phyloP scores from a whole-genome alignment of 192 early-diverging fungal species.

The Powellomyces hirtus region DNA sequence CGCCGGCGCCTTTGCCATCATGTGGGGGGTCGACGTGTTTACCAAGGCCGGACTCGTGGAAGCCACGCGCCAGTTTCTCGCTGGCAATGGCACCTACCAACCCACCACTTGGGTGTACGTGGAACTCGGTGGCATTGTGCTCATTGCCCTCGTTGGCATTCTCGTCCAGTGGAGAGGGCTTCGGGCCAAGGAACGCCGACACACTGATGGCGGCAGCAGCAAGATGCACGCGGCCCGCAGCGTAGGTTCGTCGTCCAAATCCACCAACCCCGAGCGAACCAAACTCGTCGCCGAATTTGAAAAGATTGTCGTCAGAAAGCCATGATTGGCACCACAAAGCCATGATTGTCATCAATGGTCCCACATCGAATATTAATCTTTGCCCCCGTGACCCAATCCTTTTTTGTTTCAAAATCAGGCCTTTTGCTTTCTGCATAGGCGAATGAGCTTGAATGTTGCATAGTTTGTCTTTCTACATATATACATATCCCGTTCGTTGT shows the following conservation, averaged over 20 bases:
- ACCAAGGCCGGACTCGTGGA: conserved; percentile 70
- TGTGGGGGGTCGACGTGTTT: conserved; percentile 81
- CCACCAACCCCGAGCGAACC: not conserved
- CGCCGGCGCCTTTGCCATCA: conserved; percentile 76
- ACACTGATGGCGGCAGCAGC: not conserved
- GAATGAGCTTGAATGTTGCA: too few species aligned
- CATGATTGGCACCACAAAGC: too few species aligned
- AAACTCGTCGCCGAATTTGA: conserved; percentile 7
- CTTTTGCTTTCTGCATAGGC: too few species aligned
- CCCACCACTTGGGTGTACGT: conserved; percentile 55
- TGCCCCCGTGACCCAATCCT: too few species aligned
- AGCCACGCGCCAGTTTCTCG: conserved; percentile 56
- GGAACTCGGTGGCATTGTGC: conserved; percentile 69
- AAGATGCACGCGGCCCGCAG: not conserved
- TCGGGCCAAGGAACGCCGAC: not conserved
- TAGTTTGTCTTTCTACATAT: too few species aligned
- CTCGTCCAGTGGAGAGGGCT: conserved; percentile 54
- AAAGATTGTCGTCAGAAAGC: not conserved
- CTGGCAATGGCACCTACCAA: conserved; percentile 39
- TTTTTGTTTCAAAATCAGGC: too few species aligned
- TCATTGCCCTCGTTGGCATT: conserved; percentile 62
- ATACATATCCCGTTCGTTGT: too few species aligned
- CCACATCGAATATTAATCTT: too few species aligned
- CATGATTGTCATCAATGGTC: too few species aligned
- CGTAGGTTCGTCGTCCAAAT: not conserved